Evolutionary conservation across 768 basidiomycete genomes (phyloP).

Genomic region (Agaricus sinodeliciosus): DNA sequence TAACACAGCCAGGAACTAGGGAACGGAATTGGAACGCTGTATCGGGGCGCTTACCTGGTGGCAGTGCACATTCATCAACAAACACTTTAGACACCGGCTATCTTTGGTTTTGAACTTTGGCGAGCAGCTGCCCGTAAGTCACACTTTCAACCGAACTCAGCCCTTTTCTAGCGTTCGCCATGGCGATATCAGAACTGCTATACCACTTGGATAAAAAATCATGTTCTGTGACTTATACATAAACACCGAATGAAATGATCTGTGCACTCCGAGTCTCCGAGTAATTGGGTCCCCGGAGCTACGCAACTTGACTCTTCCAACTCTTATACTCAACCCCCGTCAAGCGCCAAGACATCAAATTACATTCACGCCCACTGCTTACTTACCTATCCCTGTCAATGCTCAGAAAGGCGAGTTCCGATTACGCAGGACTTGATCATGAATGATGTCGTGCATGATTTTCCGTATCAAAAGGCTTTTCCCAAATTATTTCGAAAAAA

Average conservation of each 20-base stretch:
- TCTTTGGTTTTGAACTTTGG: not conserved
- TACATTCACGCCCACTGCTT: not conserved
- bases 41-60: slow-evolving; percentile 2
- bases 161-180: too few relatives aligned
- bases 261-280: not conserved
- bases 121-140: not conserved
- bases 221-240: too few relatives aligned
- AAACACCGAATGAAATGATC: not conserved
- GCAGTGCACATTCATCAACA: slow-evolving; percentile 8
- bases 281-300: not conserved
- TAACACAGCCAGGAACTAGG: slow-evolving; percentile 9
- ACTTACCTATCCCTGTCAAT: slow-evolving; percentile 2
- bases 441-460: too few relatives aligned
- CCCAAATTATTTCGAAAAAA: too few relatives aligned
- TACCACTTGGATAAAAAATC: too few relatives aligned
- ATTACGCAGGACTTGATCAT: slow-evolving; percentile 1
- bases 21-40: slow-evolving; percentile 1
- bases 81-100: slow-evolving; percentile 2
- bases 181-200: too few relatives aligned
- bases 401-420: not conserved
- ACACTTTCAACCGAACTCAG: not conserved
- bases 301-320: too few relatives aligned
- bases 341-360: not conserved
- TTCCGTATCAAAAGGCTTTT: too few relatives aligned
- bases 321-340: not conserved